Conservation (phyloP, 345 rosid species). For the Pugionium cornutum region DNA sequence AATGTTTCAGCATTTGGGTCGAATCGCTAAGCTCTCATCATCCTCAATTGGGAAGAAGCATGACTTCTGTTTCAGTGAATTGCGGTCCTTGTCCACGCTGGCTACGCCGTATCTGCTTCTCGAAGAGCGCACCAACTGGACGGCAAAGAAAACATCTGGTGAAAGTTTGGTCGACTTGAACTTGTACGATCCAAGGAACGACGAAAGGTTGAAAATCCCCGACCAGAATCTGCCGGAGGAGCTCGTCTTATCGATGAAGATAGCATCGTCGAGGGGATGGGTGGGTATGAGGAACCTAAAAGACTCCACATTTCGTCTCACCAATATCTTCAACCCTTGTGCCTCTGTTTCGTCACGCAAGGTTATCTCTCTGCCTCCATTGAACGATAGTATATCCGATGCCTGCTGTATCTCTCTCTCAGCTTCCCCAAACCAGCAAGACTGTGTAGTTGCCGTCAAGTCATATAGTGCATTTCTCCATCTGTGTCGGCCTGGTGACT, state of each 20-base stretch:
- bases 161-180: not conserved
- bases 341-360: slow-evolving; percentile 22
- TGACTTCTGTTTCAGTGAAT: not conserved
- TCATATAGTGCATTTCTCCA: not conserved
- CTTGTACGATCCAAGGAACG: slow-evolving; percentile 4
- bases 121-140: not conserved
- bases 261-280: slow-evolving; percentile 1
- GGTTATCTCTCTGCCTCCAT: slow-evolving; percentile 8
- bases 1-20: slow-evolving; percentile 27
- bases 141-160: not conserved
- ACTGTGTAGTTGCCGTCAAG: slow-evolving; percentile 20
- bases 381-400: not conserved
- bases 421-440: slow-evolving; percentile 21
- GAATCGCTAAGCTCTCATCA: slow-evolving; percentile 15
- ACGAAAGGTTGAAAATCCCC: not conserved
- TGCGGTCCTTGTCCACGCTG: not conserved
- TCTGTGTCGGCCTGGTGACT: slow-evolving; percentile 26
- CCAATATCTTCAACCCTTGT: slow-evolving; percentile 18
- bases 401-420: not conserved
- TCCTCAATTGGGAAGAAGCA: not conserved
- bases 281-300: not conserved
- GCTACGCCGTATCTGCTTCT: slow-evolving; percentile 23
- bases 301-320: not conserved
- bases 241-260: not conserved
- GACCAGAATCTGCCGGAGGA: not conserved